Base-by-base conservation (phyloP, 805 yeast species). In the Candida montana region DNA sequence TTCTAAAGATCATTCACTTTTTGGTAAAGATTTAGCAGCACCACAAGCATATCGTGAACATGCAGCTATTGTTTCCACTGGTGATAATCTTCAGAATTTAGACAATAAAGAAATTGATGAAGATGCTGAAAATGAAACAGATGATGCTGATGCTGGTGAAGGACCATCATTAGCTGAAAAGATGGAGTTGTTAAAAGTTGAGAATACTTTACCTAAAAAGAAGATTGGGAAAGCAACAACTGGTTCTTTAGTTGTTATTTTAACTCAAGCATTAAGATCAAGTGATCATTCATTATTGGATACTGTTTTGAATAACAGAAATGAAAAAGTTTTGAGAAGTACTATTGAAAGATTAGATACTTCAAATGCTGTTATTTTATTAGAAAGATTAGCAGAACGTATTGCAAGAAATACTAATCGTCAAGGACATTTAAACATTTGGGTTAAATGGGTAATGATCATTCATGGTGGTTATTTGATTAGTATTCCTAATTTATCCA, bases 391-490 rank as follows among this genome's bases (percentile, higher is more conserved):
- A 33, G 81, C 83, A 3, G 80, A 74, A 47, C 70, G 75, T 48
- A 69, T 81, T 41, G 77, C 85, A 1, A 74, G 79, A 50, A 69
- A 71, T 29, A 77, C 81, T 5, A 68, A 72, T 43, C 67, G 82
- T 37, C 72, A 69, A 48, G 74, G 73, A 5, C 69, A 70, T 36
- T 63, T 70, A 43, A 73, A 76, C 31, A 63, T 76, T 5, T 93
- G 98, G 98, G 77, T 91, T 41, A 85, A 87, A 60, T 88, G 95
- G 90, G 68, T 88, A 20, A 68, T 93, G 55, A 73, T 91, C 33
- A 69, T 79, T 5, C 95, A 88, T 59, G 98, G 97, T 35, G 87
- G 86, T 1, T 74, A 81, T 48, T 66, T 71, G 38, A 64, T 63
- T 30, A 56, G 62, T 31, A 57, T 67, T 30, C 68, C 69, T 42